Evolutionary conservation across 805 yeast genomes (phyloP), one percentile per base, ranked within the genome.

Genomic region (Starmerella gropengiesseri): DNA sequence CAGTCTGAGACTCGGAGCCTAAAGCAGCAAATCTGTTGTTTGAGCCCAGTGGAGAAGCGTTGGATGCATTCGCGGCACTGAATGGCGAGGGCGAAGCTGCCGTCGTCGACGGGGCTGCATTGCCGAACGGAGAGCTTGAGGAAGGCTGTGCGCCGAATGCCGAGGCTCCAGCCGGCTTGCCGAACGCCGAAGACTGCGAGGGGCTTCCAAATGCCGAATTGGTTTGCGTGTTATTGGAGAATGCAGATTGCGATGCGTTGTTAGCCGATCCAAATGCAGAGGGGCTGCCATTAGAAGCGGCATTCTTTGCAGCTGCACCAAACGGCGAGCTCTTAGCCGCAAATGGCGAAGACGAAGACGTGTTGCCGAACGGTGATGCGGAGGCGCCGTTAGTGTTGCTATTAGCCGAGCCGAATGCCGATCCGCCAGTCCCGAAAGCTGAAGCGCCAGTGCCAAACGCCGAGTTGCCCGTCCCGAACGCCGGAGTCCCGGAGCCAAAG

Each of bases 401-500:
- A n/a, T n/a, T n/a, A n/a, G n/a, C n/a, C n/a, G n/a, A n/a, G n/a
- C n/a, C n/a, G n/a, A n/a, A n/a, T n/a, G n/a, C n/a, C n/a, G n/a
- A n/a, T n/a, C n/a, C n/a, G n/a, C 52, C 48, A 4, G 48, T 33
- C 23, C 48, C 47, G 25, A 47, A 40, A 5, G 46, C 40, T 5
- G 38, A 16, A 16, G 38, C 38, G 16, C 46, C 44, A 3, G 51
- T 20, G 16, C 47, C 50, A 25, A 46, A 48, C 13, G 49, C 45
- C 5, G 45, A 23, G 39, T 45, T 45, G 2, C 54, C 49, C 12
- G 54, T 42, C 16, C 52, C 50, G 20, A 48, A 43, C 3, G 48
- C 42, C 11, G 40, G 13, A 25, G 29, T 48, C 18, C 46, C 46
- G 0, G 50, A 27, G 3, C 50, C 49, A 22, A 41, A 42, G 2